These are phyloP conservation scores for Torulaspora indica DNA, from an alignment of 805 yeast genomes.

Conservation along the genomic window DNA sequence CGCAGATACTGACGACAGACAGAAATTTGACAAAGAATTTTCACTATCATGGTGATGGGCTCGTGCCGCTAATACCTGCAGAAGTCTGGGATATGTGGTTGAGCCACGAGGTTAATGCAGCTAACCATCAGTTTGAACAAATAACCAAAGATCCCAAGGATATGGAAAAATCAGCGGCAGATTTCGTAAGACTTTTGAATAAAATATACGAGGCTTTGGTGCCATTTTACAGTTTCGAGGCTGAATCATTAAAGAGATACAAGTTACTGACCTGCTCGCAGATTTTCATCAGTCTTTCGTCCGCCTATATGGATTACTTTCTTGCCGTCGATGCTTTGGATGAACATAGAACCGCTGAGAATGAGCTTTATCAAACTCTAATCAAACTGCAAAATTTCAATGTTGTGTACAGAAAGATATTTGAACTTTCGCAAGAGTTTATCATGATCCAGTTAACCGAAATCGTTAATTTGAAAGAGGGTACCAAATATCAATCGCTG, in stretches of 20 bases:
- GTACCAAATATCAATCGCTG: conserved; percentile 23
- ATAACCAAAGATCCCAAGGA: conserved; percentile 34
- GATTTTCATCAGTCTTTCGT: conserved; percentile 27
- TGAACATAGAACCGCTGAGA: conserved; percentile 23
- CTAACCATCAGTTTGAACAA: conserved; percentile 43
- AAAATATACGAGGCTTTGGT: conserved; percentile 39
- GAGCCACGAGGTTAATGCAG: conserved; percentile 43
- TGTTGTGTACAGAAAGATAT: conserved; percentile 16
- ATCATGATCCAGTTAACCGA: conserved; percentile 25
- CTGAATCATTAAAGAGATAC: conserved; percentile 18
- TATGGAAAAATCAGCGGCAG: conserved; percentile 25
- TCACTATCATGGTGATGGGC: conserved; percentile 41
- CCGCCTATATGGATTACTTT: conserved; percentile 23
- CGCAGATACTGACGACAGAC: conserved; percentile 41
- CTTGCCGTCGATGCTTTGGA: conserved; percentile 20
- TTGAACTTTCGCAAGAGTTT: conserved; percentile 18
- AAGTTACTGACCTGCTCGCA: conserved; percentile 28
- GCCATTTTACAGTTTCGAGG: conserved; percentile 35
- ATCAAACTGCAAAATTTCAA: conserved; percentile 22
- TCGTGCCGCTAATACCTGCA: conserved; percentile 26
- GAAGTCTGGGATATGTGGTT: conserved; percentile 45
- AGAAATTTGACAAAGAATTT: conserved; percentile 37
- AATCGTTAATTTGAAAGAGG: conserved; percentile 24
- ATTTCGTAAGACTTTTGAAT: conserved; percentile 45
- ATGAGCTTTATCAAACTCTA: conserved; percentile 27